phyloP scores from a whole-genome alignment of 352 stramenopile species.

The Peronosclerospora sorghi region DNA sequence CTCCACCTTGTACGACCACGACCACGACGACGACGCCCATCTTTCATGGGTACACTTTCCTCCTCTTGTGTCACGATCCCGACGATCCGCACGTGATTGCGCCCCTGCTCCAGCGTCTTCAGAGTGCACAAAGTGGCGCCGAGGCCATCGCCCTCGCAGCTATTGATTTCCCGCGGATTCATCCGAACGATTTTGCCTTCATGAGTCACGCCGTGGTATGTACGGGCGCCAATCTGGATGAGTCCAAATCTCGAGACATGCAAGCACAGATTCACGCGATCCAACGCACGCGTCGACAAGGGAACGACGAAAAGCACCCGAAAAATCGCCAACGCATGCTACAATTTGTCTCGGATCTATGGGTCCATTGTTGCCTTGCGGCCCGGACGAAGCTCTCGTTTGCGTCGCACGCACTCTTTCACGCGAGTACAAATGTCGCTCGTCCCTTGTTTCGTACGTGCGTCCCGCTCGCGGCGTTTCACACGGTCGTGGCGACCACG shows the following conservation, averaged over 20 bases:
- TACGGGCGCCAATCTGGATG: conserved; percentile 31
- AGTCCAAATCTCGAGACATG: conserved; percentile 17
- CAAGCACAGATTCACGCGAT: conserved; percentile 20
- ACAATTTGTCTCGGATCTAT: conserved; percentile 60
- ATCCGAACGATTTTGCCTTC: conserved; percentile 45
- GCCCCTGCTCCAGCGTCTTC: conserved; percentile 29
- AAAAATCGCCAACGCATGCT: conserved; percentile 20
- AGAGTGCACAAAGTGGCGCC: conserved; percentile 15
- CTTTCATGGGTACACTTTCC: conserved; percentile 41
- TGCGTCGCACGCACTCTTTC: conserved; percentile 41
- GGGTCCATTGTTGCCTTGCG: conserved; percentile 56
- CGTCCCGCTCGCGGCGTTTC: conserved; percentile 43
- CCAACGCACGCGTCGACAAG: conserved; percentile 5
- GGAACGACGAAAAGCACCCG: neutral
- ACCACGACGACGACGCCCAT: conserved; percentile 14
- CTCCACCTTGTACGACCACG: too few relatives aligned
- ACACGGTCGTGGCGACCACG: conserved; percentile 33
- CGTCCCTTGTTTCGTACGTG: conserved; percentile 34
- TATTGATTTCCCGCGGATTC: conserved; percentile 37
- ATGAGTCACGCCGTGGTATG: conserved; percentile 58
- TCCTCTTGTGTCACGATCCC: conserved; percentile 43
- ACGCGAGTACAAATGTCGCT: conserved; percentile 21
- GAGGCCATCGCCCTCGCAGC: conserved; percentile 36
- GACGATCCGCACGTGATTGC: conserved; percentile 31
- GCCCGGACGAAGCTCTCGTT: conserved; percentile 32